phyloP scores from a whole-genome alignment of 768 basidiomycete genomes.

The Kwoniella sp. region DNA sequence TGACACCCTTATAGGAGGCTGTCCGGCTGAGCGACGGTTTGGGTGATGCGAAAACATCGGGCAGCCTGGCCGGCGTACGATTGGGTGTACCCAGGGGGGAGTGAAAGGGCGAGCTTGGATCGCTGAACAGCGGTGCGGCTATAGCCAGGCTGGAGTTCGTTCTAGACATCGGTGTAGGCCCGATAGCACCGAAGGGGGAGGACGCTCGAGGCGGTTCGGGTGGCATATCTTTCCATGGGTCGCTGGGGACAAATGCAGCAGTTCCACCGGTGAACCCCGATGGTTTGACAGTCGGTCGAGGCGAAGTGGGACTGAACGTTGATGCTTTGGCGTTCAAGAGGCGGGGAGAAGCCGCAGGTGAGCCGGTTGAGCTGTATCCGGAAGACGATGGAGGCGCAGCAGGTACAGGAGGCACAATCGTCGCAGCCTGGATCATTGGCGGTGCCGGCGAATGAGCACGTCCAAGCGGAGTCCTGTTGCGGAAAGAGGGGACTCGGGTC shows the following conservation, averaged over 20 bases:
- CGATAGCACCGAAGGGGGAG: conserved; percentile 37
- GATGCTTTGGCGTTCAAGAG: conserved; percentile 83
- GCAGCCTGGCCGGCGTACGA: conserved; percentile 28
- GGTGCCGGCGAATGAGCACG: conserved; percentile 43
- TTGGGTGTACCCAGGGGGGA: conserved; percentile 43
- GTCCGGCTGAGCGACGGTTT: conserved; percentile 12
- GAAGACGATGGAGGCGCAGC: conserved; percentile 22
- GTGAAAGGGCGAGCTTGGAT: conserved; percentile 50
- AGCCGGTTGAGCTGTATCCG: conserved; percentile 48
- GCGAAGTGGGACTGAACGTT: conserved; percentile 75
- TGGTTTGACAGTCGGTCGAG: conserved; percentile 49
- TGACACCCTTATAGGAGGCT: conserved; percentile 54
- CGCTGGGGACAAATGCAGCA: conserved; percentile 68
- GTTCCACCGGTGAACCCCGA: conserved; percentile 51
- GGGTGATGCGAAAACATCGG: conserved; percentile 58
- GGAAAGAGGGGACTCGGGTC: conserved; percentile 47
- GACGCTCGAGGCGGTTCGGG: conserved; percentile 52
- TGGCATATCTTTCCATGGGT: conserved; percentile 70
- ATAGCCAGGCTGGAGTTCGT: conserved; percentile 68
- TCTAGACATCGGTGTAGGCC: conserved; percentile 33
- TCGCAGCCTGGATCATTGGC: conserved; percentile 33
- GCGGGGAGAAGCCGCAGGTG: conserved; percentile 77
- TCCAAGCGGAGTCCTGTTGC: conserved; percentile 41
- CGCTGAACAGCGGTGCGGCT: conserved; percentile 80
- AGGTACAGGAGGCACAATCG: conserved; percentile 47